These are phyloP conservation scores for Arthonia radiata DNA, from an alignment of 495 filamentous ascomycete genomes.

Conservation along the genomic window DNA sequence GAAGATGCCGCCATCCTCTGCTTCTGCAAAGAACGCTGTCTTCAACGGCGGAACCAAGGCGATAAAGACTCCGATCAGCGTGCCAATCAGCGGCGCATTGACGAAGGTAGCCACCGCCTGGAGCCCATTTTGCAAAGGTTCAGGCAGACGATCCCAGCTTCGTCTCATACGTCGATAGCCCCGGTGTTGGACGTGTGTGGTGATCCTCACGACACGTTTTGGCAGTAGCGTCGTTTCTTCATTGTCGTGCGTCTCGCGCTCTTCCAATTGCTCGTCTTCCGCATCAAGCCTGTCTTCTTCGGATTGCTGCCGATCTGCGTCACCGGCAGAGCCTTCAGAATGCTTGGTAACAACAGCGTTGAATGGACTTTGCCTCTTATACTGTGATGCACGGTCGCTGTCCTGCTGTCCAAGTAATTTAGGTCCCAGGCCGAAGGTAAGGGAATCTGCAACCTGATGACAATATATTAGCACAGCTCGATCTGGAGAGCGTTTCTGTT, in stretches of 20 bases:
- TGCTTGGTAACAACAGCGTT: too few relatives aligned
- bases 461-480: too few relatives aligned
- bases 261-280: too few relatives aligned
- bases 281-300: constrained; percentile 17
- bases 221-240: constrained; percentile 28
- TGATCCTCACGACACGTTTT: constrained; percentile 7
- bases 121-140: constrained; percentile 14
- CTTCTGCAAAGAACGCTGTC: constrained; percentile 35
- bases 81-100: constrained; percentile 43
- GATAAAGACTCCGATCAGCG: constrained; percentile 31
- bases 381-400: too few relatives aligned
- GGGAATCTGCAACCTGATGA: too few relatives aligned
- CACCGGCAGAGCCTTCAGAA: constrained; percentile 5
- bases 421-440: constrained; percentile 42
- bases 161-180: constrained; percentile 3
- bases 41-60: constrained; percentile 40
- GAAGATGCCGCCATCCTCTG: constrained; percentile 40
- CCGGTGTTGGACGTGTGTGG: constrained; percentile 8
- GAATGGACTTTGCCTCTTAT: too few relatives aligned
- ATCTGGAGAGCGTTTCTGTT: too few relatives aligned
- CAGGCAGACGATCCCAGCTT: constrained; percentile 17
- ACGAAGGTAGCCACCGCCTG: constrained; percentile 26
- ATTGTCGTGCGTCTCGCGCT: constrained; percentile 4
- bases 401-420: constrained; percentile 26
- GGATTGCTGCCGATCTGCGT: neutral